A percentile compares a stretch with the other conserved stretches of the same genome.
phyloP scores from a whole-genome alignment of 805 yeast species.

The Starmerella sirachaensis region DNA sequence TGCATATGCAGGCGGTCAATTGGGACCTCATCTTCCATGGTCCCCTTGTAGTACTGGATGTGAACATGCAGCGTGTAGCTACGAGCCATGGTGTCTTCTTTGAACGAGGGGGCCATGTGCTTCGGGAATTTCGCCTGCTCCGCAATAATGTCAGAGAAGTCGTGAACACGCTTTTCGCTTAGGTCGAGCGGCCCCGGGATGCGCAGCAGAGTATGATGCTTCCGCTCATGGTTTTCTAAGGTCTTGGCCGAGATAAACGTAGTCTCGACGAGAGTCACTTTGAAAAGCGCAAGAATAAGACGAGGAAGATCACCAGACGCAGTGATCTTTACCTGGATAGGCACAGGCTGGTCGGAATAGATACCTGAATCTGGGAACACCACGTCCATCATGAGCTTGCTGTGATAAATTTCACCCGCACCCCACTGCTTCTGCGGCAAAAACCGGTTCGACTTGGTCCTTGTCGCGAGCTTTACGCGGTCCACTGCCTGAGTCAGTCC shows the following conservation, averaged over 20 bases:
- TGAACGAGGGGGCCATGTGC: slow-evolving; percentile 10
- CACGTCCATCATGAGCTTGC: slow-evolving; percentile 2
- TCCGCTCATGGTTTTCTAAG: slow-evolving; percentile 4
- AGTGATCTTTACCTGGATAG: background rate
- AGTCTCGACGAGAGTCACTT: slow-evolving; percentile 7
- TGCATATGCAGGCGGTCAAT: slow-evolving; percentile 5
- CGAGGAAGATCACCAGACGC: slow-evolving; percentile 10
- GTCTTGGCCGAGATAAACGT: slow-evolving; percentile 8
- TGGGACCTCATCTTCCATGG: slow-evolving; percentile 3
- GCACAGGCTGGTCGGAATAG: slow-evolving; percentile 11
- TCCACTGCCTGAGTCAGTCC: background rate
- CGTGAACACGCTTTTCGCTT: slow-evolving; percentile 2
- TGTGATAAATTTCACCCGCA: background rate
- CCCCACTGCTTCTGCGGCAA: slow-evolving; percentile 4
- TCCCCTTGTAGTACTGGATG: slow-evolving; percentile 7
- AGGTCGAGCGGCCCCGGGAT: slow-evolving; percentile 4
- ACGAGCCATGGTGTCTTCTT: slow-evolving; percentile 7
- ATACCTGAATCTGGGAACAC: slow-evolving; percentile 11
- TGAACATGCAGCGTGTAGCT: slow-evolving; percentile 10
- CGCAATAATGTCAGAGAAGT: slow-evolving; percentile 2
- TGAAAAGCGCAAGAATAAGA: slow-evolving; percentile 4
- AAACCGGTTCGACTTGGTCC: slow-evolving; percentile 1
- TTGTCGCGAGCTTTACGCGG: background rate
- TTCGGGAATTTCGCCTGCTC: slow-evolving; percentile 8
- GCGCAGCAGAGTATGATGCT: slow-evolving; percentile 7